Evolutionary conservation across 1,284 basidiomycete species (phyloP), one percentile per base, ranked within the genome.

Genomic region (Boletellus dicymbophilus): DNA sequence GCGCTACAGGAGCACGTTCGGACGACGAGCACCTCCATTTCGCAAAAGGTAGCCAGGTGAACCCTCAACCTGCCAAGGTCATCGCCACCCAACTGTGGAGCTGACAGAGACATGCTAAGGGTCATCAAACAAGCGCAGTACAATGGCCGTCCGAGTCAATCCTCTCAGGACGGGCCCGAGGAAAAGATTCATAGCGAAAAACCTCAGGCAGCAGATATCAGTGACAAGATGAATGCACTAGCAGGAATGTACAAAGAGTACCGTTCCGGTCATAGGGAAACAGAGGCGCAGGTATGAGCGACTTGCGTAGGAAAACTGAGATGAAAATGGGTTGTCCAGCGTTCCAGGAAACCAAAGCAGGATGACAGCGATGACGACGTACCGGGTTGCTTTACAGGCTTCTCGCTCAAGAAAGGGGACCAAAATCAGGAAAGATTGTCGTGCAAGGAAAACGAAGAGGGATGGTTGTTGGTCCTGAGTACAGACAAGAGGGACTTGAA

Each of bases 1-100:
- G 51, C n/a, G 11, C 30, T 42, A 21, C 30, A 53, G 51, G 44
- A 28, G 5, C 23, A 22, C 1, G 34, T 52, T 31, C 33, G 39
- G 8, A 37, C 1, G 27, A 37, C 11, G 27, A 16, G 36, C 6
- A 16, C 22, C 13, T 18, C 34, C 27, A 25, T 52, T 40, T 38
- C 48, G 11, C 36, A 40, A 20, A 23, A 10, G 27, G 12, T 36
- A 34, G 31, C 27, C 3, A 39, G 16, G 53, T 56, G 21, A 37
- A 16, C 26, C 4, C 1, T 36, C 34, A 4, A 10, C 9, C 21
- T 15, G 5, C 21, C 10, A 7, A 13, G 22, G 10, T 27, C 16
- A n/a, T 33, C 15, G 12, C 33, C 12, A 30, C 3, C 30, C 20
- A 34, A 11, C 3, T 9, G 18, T 4, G 10, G 37, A 52, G 7